Base-by-base conservation (phyloP, 495 filamentous ascomycete genomes). In the Aspergillus asperescens region DNA sequence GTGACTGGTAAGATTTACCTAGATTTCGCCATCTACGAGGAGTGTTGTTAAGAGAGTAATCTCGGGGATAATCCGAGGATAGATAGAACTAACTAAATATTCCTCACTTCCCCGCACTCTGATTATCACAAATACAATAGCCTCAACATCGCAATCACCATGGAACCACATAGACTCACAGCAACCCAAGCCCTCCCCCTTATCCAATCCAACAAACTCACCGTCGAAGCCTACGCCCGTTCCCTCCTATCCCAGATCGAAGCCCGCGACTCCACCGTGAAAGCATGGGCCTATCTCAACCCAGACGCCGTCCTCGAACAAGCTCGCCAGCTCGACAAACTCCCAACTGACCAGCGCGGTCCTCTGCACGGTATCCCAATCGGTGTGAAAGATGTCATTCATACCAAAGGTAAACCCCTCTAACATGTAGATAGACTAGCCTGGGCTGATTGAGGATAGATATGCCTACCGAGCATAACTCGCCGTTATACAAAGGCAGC, bases 371-470 rank as follows among this genome's bases (percentile, higher is more conserved):
- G 80, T 0, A 50, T 84, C 0, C 66, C 78, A 0, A 57, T 84
- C 37, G 80, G 69, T 3, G 63, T 84, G 4, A 82, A 82, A 55
- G 81, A 84, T 69, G 68, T 82, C 4, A 79, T 82, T 20, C 64
- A 75, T 29, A 84, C 81, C 0, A 81, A 51, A 12, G 56, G 56
- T 58, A 9, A 13, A 6, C 20, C 3, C n/a, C 32, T 35, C 32
- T 10, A n/a, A n/a, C n/a, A n/a, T 15, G n/a, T 3, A 5, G 32
- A 8, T n/a, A 4, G 16, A 38, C 20, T 22, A 25, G 5, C 6
- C 8, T 0, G 1, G 24, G 24, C 7, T 5, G 40, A 43, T 4
- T 9, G n/a, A 9, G 12, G n/a, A 43, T 15, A 58, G 56, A 59
- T 13, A 51, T 51, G 56, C 56, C 56, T 7, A 59, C 56, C 0